Evolutionary conservation across 371 early-diverging fungal genomes (phyloP).

Genomic region (Encephalitozoon romaleae): DNA sequence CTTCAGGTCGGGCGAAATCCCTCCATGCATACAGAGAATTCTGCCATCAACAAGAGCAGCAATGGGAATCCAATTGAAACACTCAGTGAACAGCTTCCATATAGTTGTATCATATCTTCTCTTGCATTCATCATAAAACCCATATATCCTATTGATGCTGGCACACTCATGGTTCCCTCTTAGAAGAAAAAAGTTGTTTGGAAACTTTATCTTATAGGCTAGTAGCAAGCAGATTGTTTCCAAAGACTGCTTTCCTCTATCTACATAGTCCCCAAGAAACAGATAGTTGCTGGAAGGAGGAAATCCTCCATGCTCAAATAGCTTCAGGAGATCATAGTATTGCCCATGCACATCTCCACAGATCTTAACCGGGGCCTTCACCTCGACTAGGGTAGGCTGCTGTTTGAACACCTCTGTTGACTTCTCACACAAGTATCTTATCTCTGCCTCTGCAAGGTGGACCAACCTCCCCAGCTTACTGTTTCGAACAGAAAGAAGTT

Average conservation of each 20-base stretch:
- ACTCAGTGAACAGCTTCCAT: slow-evolving; percentile 91
- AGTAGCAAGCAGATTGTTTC: slow-evolving; percentile 83
- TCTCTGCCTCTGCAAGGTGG: slow-evolving; percentile 68
- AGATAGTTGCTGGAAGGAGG: slow-evolving; percentile 57
- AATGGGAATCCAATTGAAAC: slow-evolving; percentile 89
- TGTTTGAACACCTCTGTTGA: slow-evolving; percentile 77
- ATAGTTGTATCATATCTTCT: slow-evolving; percentile 76
- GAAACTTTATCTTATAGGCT: slow-evolving; percentile 82
- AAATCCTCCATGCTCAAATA: slow-evolving; percentile 52
- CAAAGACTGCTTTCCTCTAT: slow-evolving; percentile 84
- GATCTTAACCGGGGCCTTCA: slow-evolving; percentile 66
- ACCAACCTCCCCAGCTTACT: slow-evolving; percentile 78
- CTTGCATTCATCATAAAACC: slow-evolving; percentile 97
- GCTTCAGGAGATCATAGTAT: slow-evolving; percentile 52
- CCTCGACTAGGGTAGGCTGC: slow-evolving; percentile 78
- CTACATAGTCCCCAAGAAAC: slow-evolving; percentile 64
- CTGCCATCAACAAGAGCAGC: slow-evolving; percentile 87
- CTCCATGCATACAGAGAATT: slow-evolving; percentile 88
- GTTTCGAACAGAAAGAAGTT: slow-evolving; percentile 69
- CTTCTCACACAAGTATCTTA: slow-evolving; percentile 71
- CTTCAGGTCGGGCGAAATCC: slow-evolving; percentile 72
- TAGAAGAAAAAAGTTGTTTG: slow-evolving; percentile 84
- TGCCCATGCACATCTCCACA: slow-evolving; percentile 60
- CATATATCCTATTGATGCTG: slow-evolving; percentile 83
- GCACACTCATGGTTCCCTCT: slow-evolving; percentile 90